Percentiles rank a stretch among this genome's conserved stretches.
Conservation (phyloP, 805 yeast genomes). For the Cyberlindnera galapagoensis region DNA sequence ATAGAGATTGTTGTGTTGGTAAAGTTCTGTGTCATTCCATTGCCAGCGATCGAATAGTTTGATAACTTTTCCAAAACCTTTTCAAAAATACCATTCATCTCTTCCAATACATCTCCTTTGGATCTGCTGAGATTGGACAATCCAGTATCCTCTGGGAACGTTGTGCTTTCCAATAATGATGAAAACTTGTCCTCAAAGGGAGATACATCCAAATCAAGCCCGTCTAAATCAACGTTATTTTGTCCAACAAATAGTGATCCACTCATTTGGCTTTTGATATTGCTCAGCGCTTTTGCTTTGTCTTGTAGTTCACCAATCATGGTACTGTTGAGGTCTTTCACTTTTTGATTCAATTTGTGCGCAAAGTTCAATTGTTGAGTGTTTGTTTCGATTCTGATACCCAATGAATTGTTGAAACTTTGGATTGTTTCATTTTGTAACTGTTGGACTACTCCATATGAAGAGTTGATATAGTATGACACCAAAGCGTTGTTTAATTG, state of each 20-base stretch:
- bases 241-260: slow-evolving; percentile 6
- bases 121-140: slow-evolving; percentile 1
- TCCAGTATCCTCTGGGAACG: not conserved
- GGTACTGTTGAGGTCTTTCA: no score
- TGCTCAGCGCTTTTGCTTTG: no score
- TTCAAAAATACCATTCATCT: slow-evolving; percentile 2
- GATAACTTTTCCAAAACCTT: not conserved
- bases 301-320: no score
- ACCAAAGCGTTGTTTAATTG: no score
- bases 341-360: no score
- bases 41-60: not conserved
- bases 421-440: no score
- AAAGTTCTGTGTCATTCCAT: no score
- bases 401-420: no score
- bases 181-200: not conserved
- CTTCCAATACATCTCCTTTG: slow-evolving; percentile 1
- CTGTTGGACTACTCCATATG: no score
- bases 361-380: no score
- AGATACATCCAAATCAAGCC: slow-evolving; percentile 2
- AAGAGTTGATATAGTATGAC: no score
- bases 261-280: slow-evolving; percentile 2
- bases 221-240: slow-evolving; percentile 3
- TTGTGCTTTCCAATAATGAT: not conserved
- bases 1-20: not conserved
- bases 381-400: no score